Conservation (phyloP, 805 yeast genomes). For the Cyberlindnera petersonii region DNA sequence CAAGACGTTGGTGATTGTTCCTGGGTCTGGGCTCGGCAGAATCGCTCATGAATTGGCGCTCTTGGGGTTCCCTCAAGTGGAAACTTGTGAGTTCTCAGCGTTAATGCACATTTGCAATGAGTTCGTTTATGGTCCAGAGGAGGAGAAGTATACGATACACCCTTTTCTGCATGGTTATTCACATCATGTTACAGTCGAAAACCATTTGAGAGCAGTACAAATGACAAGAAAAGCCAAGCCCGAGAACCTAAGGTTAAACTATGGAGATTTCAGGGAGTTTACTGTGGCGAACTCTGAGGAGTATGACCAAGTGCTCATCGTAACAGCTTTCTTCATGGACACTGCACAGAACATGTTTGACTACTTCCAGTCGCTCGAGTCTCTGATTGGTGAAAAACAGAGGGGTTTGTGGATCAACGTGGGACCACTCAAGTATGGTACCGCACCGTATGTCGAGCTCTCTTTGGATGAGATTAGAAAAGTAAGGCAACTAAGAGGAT, state of each 20-base stretch:
- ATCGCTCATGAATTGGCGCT: slow-evolving; percentile 58
- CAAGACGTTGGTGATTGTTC: slow-evolving; percentile 58
- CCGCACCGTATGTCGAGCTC: slow-evolving; percentile 73
- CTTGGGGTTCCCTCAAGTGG: slow-evolving; percentile 46
- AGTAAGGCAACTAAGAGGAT: slow-evolving; percentile 57
- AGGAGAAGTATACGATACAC: slow-evolving; percentile 23
- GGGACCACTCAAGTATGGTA: slow-evolving; percentile 92
- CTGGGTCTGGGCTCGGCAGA: slow-evolving; percentile 87
- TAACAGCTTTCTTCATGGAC: slow-evolving; percentile 78
- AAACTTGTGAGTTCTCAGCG: slow-evolving; percentile 72
- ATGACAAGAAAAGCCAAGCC: slow-evolving; percentile 39
- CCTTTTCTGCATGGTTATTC: slow-evolving; percentile 69
- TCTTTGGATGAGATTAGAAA: slow-evolving; percentile 61
- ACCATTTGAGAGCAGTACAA: slow-evolving; percentile 48
- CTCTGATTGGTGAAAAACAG: slow-evolving; percentile 35
- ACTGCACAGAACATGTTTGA: slow-evolving; percentile 85
- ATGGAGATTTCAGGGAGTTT: slow-evolving; percentile 65
- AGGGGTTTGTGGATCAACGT: slow-evolving; percentile 79
- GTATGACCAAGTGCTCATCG: slow-evolving; percentile 49
- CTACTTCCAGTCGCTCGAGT: slow-evolving; percentile 63
- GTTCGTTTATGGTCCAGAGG: slow-evolving; percentile 41
- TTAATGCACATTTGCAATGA: slow-evolving; percentile 70
- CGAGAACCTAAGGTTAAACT: slow-evolving; percentile 41
- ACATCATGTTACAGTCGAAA: slow-evolving; percentile 45
- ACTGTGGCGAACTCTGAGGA: slow-evolving; percentile 27